Evolutionary conservation across 2,329 filamentous ascomycete species (phyloP).

Genomic region (Atkinsonella hypoxylon): DNA sequence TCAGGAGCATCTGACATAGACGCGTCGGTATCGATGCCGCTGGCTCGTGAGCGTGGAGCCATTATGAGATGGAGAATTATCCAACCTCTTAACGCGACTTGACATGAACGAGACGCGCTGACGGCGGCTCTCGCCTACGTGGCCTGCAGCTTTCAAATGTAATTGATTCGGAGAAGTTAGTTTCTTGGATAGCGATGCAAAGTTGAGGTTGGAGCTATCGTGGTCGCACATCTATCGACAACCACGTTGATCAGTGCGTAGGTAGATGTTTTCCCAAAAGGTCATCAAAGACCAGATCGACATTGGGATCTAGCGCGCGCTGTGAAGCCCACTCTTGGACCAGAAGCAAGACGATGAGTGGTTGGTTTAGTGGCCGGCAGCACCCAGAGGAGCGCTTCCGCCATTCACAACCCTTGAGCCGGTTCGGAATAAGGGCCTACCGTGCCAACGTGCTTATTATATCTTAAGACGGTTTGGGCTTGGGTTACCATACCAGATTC

Average conservation of each 20-base stretch:
- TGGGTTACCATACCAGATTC: not conserved
- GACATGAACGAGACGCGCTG: conserved; percentile 32
- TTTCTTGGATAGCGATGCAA: not conserved
- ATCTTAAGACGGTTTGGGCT: not conserved
- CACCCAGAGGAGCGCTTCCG: not conserved
- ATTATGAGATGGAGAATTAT: conserved; percentile 25
- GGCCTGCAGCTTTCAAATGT: not conserved
- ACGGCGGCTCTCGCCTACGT: conserved; percentile 4
- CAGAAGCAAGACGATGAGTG: not conserved
- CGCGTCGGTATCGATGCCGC: conserved; percentile 46
- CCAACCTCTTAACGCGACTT: conserved; percentile 42
- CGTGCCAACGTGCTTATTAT: not conserved
- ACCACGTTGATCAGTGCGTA: conserved; percentile 9
- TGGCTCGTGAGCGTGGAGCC: conserved; percentile 42
- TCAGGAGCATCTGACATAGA: conserved; percentile 51
- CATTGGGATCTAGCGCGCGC: conserved; percentile 21
- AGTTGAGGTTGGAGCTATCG: not conserved
- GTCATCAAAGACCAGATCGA: conserved; percentile 16
- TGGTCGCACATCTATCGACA: conserved; percentile 7
- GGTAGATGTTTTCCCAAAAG: conserved; percentile 21
- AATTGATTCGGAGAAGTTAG: not conserved
- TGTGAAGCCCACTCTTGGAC: conserved; percentile 12
- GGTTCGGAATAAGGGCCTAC: not conserved
- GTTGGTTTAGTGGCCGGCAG: not conserved
- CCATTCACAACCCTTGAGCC: not conserved